Conservation (phyloP, 2,329 filamentous ascomycete genomes). For the Botryotinia narcissicola region DNA sequence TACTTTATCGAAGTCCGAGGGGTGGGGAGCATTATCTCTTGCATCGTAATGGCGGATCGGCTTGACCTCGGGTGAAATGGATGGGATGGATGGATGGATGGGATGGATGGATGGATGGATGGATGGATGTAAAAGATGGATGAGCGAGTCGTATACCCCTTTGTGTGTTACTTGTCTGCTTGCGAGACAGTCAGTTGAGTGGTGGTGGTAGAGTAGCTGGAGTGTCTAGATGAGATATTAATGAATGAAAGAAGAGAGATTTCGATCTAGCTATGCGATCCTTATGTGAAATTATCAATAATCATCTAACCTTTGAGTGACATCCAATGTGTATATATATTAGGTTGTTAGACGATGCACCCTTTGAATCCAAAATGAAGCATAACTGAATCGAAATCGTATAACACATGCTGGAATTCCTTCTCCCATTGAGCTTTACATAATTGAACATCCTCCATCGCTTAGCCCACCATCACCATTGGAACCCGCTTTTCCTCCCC, state of each 20-base stretch:
- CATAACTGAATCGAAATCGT: not conserved
- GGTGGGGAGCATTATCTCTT: not conserved
- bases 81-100: not conserved
- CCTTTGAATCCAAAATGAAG: not conserved
- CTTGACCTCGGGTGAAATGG: not conserved
- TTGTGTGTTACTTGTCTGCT: constrained; percentile 4
- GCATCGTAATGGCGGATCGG: not conserved
- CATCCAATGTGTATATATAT: not conserved
- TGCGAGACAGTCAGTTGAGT: not conserved
- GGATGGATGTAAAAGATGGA: constrained; percentile 5
- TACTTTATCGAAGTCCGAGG: not conserved
- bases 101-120: not conserved
- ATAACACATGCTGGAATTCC: not conserved
- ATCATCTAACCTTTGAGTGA: not conserved
- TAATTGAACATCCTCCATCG: constrained; percentile 15
- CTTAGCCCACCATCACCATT: constrained; percentile 12
- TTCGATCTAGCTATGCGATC: not conserved
- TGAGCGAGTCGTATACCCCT: constrained; percentile 6
- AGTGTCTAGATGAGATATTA: constrained; percentile 8
- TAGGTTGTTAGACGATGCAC: not conserved
- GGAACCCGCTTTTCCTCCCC: constrained; percentile 3
- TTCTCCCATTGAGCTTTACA: not conserved
- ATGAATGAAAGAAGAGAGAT: not conserved
- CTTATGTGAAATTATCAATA: not conserved
- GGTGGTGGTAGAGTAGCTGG: not conserved